Evolutionary conservation across 148 eudicot genomes (phyloP).

Genomic region (Rhododendron vialii): DNA sequence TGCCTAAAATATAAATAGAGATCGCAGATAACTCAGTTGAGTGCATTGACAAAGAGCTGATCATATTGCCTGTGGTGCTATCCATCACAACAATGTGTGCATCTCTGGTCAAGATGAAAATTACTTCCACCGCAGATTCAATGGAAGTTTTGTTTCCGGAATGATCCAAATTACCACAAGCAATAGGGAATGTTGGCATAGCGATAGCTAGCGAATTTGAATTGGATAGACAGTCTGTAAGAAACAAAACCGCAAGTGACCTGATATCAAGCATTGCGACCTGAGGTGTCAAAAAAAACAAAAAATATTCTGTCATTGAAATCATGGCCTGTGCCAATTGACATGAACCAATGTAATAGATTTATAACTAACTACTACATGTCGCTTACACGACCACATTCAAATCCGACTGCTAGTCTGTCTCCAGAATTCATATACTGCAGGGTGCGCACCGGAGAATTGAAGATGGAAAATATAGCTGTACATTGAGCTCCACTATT

Average conservation of each 20-base stretch:
- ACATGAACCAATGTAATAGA: background rate
- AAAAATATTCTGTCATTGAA: constrained; percentile 1
- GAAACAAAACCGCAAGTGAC: constrained; percentile 55
- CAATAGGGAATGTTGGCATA: constrained; percentile 29
- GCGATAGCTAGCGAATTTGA: constrained; percentile 49
- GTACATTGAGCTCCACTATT: constrained; percentile 42
- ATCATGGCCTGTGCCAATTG: background rate
- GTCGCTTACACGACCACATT: constrained; percentile 63
- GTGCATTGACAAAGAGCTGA: constrained; percentile 38
- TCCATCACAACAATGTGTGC: constrained; percentile 47
- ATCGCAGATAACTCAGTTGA: constrained; percentile 50
- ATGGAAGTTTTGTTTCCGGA: constrained; percentile 26
- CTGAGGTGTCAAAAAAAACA: constrained; percentile 41
- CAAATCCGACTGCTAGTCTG: constrained; percentile 72
- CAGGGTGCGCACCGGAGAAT: constrained; percentile 64
- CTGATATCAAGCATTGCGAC: constrained; percentile 63
- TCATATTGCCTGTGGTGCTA: constrained; percentile 49
- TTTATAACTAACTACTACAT: background rate
- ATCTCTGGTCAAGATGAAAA: constrained; percentile 55
- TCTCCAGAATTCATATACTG: constrained; percentile 50
- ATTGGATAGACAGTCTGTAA: constrained; percentile 47
- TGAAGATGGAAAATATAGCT: constrained; percentile 53
- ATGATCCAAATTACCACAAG: constrained; percentile 27
- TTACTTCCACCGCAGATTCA: constrained; percentile 40
- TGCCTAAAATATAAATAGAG: constrained; percentile 76